Conservation (phyloP, 768 basidiomycete genomes). For the Phallus indusiatus region DNA sequence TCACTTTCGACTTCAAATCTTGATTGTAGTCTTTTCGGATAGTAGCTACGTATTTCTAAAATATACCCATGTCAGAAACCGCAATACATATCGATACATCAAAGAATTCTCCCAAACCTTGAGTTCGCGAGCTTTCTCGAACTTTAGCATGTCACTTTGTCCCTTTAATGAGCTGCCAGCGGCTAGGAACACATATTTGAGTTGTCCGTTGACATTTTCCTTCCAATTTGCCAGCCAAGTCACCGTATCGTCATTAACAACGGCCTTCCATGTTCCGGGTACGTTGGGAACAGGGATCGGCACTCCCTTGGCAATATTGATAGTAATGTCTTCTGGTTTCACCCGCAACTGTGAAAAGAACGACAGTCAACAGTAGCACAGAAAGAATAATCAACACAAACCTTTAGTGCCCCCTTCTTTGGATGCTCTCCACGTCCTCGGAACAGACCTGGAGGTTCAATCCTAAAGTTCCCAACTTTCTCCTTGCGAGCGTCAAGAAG, state of each 20-base stretch:
- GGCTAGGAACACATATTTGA: slow-evolving; percentile 97
- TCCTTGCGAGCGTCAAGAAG: slow-evolving; percentile 94
- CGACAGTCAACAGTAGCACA: not conserved
- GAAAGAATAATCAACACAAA: slow-evolving; percentile 20
- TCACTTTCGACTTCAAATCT: slow-evolving; percentile 83
- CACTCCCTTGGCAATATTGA: slow-evolving; percentile 80
- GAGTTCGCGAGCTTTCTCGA: slow-evolving; percentile 94
- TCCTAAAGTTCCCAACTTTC: slow-evolving; percentile 95
- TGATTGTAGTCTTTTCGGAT: slow-evolving; percentile 83
- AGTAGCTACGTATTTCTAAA: slow-evolving; percentile 78
- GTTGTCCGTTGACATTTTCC: slow-evolving; percentile 91
- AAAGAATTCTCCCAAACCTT: slow-evolving; percentile 46
- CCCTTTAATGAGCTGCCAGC: slow-evolving; percentile 98
- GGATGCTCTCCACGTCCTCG: slow-evolving; percentile 98
- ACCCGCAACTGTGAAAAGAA: slow-evolving; percentile 57
- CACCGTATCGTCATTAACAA: slow-evolving; percentile 90
- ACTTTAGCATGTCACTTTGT: slow-evolving; percentile 95
- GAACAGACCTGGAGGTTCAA: slow-evolving; percentile 98
- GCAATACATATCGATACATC: not conserved
- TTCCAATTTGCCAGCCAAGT: slow-evolving; percentile 99
- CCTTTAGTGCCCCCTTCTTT: slow-evolving; percentile 93
- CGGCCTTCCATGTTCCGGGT: slow-evolving; percentile 83
- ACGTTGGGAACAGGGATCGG: slow-evolving; percentile 82
- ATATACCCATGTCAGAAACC: not conserved
- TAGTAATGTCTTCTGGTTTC: slow-evolving; percentile 86